A percentile compares a stretch with the other conserved stretches of the same genome.
Conservation (phyloP, 1,284 basidiomycete genomes). For the Hypsizygus ulmarius region DNA sequence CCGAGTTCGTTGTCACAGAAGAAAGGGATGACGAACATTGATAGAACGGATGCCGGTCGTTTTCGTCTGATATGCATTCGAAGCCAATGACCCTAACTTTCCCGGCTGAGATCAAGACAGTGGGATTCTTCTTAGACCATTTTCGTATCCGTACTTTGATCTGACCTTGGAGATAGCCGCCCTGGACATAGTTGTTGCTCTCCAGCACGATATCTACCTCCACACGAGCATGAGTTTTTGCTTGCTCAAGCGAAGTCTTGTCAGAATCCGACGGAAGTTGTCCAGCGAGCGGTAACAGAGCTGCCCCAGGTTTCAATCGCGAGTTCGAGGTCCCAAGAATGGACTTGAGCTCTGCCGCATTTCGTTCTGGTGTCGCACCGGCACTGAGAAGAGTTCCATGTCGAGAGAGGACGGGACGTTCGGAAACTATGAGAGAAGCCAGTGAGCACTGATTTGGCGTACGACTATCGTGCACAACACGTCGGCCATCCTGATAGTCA, state of each 20-base stretch:
- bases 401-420: slow-evolving; percentile 34
- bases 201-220: slow-evolving; percentile 83
- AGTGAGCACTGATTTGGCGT: not conserved
- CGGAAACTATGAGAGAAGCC: not conserved
- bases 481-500: no score
- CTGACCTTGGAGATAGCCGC: slow-evolving; percentile 71
- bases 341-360: slow-evolving; percentile 52
- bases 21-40: slow-evolving; percentile 70
- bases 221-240: slow-evolving; percentile 69
- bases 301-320: slow-evolving; percentile 53
- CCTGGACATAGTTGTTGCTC: slow-evolving; percentile 79
- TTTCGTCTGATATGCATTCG: slow-evolving; percentile 66
- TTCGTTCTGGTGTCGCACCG: slow-evolving; percentile 44
- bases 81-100: slow-evolving; percentile 89
- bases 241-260: slow-evolving; percentile 52
- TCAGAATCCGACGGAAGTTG: slow-evolving; percentile 19
- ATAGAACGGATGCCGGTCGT: slow-evolving; percentile 82
- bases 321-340: slow-evolving; percentile 60
- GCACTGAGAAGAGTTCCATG: slow-evolving; percentile 53
- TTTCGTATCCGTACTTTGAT: slow-evolving; percentile 71
- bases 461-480: no score
- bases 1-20: slow-evolving; percentile 45
- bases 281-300: slow-evolving; percentile 34
- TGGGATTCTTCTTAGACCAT: slow-evolving; percentile 53
- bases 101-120: slow-evolving; percentile 70